A percentile compares a stretch with the other conserved stretches of the same genome.
Evolutionary conservation across 176 grass and related monocot genomes (phyloP).

Genomic region (Oryza brachyantha): DNA sequence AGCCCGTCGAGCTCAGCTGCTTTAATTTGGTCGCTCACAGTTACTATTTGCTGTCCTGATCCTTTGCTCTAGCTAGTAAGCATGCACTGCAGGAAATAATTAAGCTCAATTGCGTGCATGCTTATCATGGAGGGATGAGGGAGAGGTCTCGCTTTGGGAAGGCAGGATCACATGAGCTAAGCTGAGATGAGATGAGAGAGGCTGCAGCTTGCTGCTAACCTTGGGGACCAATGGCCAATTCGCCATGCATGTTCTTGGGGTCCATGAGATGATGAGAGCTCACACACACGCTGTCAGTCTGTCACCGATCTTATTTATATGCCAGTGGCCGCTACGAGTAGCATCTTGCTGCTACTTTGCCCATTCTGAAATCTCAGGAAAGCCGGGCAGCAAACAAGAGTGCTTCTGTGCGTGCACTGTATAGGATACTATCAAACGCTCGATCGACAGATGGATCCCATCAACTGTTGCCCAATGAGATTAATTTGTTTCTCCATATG

Average conservation of each 20-base stretch:
- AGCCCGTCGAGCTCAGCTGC: background rate
- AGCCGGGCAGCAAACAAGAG: background rate
- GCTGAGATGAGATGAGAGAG: background rate
- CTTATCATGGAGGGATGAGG: conserved; percentile 10
- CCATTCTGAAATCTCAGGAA: conserved; percentile 14
- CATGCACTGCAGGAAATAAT: background rate
- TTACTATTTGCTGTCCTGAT: conserved; percentile 6
- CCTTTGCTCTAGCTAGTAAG: background rate
- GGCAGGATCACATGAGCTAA: conserved; percentile 13
- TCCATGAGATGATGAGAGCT: background rate
- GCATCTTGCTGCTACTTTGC: conserved; percentile 2
- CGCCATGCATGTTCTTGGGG: background rate
- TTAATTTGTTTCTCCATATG: background rate
- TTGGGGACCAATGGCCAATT: conserved; percentile 6
- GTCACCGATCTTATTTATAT: conserved; percentile 28
- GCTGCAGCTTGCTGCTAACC: background rate
- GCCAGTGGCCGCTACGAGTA: background rate
- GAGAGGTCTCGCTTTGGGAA: background rate
- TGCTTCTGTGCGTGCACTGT: background rate
- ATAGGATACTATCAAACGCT: too few species aligned
- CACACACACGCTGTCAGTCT: background rate
- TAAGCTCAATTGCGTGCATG: background rate
- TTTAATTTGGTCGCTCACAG: conserved; percentile 10
- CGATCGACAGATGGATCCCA: background rate
- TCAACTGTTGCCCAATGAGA: background rate